A percentile compares a stretch with the other conserved stretches of the same genome.
phyloP scores from a whole-genome alignment of 306 rosid species.

The Phaseolus lunatus region DNA sequence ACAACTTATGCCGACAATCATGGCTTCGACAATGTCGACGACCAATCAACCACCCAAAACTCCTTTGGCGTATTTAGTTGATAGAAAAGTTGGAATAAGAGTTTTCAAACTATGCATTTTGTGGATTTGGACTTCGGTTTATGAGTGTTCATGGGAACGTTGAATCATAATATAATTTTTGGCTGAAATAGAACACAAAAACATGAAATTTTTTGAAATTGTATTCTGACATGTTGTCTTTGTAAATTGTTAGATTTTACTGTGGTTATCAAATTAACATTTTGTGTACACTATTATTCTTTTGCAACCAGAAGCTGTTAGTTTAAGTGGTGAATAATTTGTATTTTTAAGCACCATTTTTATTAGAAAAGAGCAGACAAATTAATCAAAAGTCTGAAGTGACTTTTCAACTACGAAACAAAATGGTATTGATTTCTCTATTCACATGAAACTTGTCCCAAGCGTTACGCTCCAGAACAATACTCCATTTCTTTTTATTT shows the following conservation, averaged over 20 bases:
- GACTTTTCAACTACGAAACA: not conserved
- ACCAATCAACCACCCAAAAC: not conserved
- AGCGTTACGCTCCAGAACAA: not conserved
- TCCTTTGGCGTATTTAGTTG: conserved; percentile 30
- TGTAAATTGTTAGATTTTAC: too few relatives aligned
- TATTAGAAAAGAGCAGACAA: not conserved
- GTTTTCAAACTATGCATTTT: conserved; percentile 32
- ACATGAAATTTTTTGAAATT: too few relatives aligned
- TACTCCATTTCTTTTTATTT: too few relatives aligned
- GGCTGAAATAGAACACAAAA: too few relatives aligned
- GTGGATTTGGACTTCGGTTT: not conserved
- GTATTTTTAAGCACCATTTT: not conserved
- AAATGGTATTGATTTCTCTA: not conserved
- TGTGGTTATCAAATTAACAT: too few relatives aligned
- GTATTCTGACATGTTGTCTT: too few relatives aligned
- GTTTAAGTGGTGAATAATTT: not conserved
- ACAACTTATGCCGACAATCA: conserved; percentile 56
- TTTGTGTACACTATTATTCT: too few relatives aligned
- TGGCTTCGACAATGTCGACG: conserved; percentile 38
- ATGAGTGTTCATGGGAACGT: too few relatives aligned
- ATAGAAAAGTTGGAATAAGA: conserved; percentile 34
- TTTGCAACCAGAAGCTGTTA: too few relatives aligned
- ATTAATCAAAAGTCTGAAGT: not conserved
- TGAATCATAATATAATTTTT: too few relatives aligned
- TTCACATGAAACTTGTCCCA: not conserved